A percentile compares a stretch with the other conserved stretches of the same genome.
Evolutionary conservation across 2,329 filamentous ascomycete genomes (phyloP).

Genomic region (Westerdykella aurantiaca): DNA sequence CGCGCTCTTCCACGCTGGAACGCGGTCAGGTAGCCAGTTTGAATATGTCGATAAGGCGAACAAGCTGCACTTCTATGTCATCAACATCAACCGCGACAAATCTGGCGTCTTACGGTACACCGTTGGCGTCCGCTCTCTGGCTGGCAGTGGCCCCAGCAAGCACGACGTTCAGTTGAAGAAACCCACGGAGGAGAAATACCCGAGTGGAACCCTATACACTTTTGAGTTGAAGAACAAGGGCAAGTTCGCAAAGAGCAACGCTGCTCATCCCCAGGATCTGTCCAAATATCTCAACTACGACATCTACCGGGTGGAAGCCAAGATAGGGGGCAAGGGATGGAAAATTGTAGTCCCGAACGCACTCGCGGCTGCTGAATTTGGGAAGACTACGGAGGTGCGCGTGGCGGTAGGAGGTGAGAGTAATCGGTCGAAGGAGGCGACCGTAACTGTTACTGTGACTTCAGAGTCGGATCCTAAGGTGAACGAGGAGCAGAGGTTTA

Average conservation of each 20-base stretch:
- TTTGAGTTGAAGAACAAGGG: slow-evolving; percentile 48
- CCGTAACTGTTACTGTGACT: slow-evolving; percentile 42
- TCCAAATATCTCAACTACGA: slow-evolving; percentile 41
- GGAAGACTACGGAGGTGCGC: slow-evolving; percentile 33
- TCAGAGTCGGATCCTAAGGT: slow-evolving; percentile 41
- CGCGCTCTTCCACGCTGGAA: slow-evolving; percentile 52
- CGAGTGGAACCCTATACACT: slow-evolving; percentile 41
- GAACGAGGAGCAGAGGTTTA: slow-evolving; percentile 7
- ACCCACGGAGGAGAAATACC: slow-evolving; percentile 24
- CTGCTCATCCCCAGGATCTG: slow-evolving; percentile 32
- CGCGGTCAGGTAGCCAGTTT: slow-evolving; percentile 46
- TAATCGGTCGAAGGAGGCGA: slow-evolving; percentile 31
- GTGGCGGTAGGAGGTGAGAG: slow-evolving; percentile 39
- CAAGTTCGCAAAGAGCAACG: slow-evolving; percentile 16
- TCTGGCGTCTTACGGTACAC: slow-evolving; percentile 46
- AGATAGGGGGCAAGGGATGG: slow-evolving; percentile 45
- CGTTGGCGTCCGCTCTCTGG: slow-evolving; percentile 44
- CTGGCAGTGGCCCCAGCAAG: slow-evolving; percentile 24
- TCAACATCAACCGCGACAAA: slow-evolving; percentile 40
- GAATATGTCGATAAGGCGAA: slow-evolving; percentile 48
- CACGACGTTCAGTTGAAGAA: slow-evolving; percentile 37
- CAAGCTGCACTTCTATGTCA: slow-evolving; percentile 47
- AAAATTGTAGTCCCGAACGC: slow-evolving; percentile 38
- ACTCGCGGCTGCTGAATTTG: slow-evolving; percentile 41
- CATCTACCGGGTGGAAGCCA: slow-evolving; percentile 45